A percentile compares a stretch with the other conserved stretches of the same genome.
phyloP scores from a whole-genome alignment of 331 rosid species.

The Erythrophleum ivorense region DNA sequence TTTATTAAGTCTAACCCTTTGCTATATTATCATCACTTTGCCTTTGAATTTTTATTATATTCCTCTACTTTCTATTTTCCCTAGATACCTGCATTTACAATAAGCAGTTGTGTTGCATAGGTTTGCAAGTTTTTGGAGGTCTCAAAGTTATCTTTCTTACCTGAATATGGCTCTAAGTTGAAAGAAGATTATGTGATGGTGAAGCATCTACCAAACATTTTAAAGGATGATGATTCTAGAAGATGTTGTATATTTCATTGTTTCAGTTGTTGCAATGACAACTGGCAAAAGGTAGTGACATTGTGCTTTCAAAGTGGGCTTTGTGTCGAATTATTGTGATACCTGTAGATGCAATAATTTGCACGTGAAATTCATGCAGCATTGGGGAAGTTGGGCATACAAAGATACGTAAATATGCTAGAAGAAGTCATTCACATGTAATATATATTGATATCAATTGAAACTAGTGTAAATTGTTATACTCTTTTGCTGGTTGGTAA shows the following conservation, averaged over 20 bases:
- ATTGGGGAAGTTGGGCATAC: neutral
- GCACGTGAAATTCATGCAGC: conserved; percentile 10
- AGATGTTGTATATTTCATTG: conserved; percentile 78
- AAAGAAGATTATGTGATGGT: conserved; percentile 98
- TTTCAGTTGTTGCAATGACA: conserved; percentile 90
- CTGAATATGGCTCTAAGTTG: conserved; percentile 94
- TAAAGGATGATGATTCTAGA: conserved; percentile 62
- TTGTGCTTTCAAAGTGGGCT: conserved; percentile 27
- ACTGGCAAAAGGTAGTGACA: conserved; percentile 91
- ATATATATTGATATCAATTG: neutral
- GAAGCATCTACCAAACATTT: conserved; percentile 89
- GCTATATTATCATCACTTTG: neutral
- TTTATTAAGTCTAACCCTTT: conserved; percentile 5
- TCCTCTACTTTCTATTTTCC: neutral
- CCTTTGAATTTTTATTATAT: conserved; percentile 25
- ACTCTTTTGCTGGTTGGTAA: neutral
- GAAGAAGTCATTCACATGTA: conserved; percentile 36
- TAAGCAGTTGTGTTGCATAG: conserved; percentile 49
- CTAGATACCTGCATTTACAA: conserved; percentile 31
- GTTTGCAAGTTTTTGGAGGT: conserved; percentile 99
- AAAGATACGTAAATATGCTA: neutral
- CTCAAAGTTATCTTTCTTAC: conserved; percentile 86
- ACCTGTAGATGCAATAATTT: conserved; percentile 10
- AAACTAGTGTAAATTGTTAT: neutral
- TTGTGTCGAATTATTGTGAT: neutral